Percentiles rank a stretch among this genome's conserved stretches.
phyloP scores from a whole-genome alignment of 2,329 filamentous ascomycete genomes.

The Didymella glomerata region DNA sequence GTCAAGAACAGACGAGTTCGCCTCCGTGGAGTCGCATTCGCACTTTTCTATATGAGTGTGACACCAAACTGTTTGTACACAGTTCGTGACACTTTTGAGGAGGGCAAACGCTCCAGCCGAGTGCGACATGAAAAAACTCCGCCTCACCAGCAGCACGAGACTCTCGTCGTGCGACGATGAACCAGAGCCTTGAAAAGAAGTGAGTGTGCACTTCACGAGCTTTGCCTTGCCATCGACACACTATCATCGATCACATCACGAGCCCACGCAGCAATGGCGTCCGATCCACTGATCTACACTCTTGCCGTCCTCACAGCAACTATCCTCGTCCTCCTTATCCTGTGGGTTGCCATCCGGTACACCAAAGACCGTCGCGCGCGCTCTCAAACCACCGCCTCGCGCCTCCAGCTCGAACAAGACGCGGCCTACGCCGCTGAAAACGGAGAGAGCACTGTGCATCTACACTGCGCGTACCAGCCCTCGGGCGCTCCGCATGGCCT shows the following conservation, averaged over 20 bases:
- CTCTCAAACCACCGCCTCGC: not conserved
- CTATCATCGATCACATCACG: not conserved
- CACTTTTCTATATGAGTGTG: not conserved
- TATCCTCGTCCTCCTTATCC: conserved; percentile 26
- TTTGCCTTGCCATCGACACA: too few relatives aligned
- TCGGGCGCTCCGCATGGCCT: not conserved
- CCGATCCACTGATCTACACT: conserved; percentile 24
- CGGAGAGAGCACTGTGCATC: not conserved
- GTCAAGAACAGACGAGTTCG: not conserved
- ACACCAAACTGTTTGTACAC: not conserved
- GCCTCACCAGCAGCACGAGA: conserved; percentile 3
- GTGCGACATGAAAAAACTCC: not conserved
- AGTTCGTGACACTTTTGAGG: conserved; percentile 2
- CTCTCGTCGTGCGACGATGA: not conserved
- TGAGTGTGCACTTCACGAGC: too few relatives aligned
- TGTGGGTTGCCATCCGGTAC: conserved; percentile 26
- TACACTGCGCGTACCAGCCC: conserved; percentile 2
- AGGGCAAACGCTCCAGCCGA: conserved; percentile 4
- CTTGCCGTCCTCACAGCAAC: conserved; percentile 27
- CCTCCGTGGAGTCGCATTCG: not conserved
- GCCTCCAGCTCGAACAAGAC: conserved; percentile 1
- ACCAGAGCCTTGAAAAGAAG: too few relatives aligned
- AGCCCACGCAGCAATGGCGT: conserved; percentile 1
- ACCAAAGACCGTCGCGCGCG: conserved; percentile 13
- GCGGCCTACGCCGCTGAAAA: not conserved